Evolutionary conservation across 129 eudicot genomes (phyloP).

Genomic region (Glebionis coronaria): DNA sequence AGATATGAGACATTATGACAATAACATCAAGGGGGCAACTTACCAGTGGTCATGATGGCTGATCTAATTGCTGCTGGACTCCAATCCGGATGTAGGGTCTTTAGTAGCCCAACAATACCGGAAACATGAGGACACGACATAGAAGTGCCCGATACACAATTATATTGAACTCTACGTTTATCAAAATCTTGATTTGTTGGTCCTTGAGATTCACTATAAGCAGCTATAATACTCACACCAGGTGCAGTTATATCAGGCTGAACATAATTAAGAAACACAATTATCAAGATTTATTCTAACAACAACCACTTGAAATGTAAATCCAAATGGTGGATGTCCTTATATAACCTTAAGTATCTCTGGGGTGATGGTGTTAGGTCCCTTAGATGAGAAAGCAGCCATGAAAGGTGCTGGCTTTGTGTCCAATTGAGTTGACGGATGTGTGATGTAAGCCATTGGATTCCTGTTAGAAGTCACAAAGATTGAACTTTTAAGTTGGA

Average conservation of each 20-base stretch:
- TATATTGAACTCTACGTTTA: conserved; percentile 56
- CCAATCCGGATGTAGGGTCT: conserved; percentile 85
- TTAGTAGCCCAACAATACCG: conserved; percentile 81
- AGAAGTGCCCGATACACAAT: conserved; percentile 77
- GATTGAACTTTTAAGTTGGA: neutral
- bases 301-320: neutral
- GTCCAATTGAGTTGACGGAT: conserved; percentile 49
- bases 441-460: conserved; percentile 59
- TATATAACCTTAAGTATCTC: conserved; percentile 62
- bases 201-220: conserved; percentile 70
- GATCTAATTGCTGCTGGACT: conserved; percentile 92
- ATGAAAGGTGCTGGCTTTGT: conserved; percentile 91
- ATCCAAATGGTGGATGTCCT: neutral
- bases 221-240: conserved; percentile 84
- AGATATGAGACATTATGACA: too few relatives aligned
- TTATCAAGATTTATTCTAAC: neutral
- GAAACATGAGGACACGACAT: conserved; percentile 98
- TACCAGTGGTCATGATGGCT: conserved; percentile 89
- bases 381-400: conserved; percentile 86
- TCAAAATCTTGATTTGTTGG: conserved; percentile 76
- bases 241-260: conserved; percentile 95
- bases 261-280: conserved; percentile 7
- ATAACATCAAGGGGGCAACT: neutral
- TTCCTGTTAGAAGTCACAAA: conserved; percentile 35
- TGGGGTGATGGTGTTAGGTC: conserved; percentile 62